These are phyloP conservation scores for Blepharisma stoltei DNA, from an alignment of 73 alveolate species.

Conservation along the genomic window DNA sequence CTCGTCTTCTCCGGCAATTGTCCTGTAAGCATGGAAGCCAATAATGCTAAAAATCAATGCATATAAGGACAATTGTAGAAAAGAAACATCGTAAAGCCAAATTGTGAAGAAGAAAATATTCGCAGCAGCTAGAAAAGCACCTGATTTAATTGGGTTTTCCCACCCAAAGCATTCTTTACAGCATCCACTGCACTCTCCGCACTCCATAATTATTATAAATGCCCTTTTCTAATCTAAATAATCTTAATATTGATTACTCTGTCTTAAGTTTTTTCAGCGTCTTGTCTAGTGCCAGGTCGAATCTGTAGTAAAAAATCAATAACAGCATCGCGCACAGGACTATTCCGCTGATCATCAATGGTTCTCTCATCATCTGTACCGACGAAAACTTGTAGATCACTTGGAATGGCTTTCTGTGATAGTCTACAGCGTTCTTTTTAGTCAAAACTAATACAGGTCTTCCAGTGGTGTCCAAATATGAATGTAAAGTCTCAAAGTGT, in stretches of 20 bases:
- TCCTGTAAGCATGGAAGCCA: too few relatives aligned
- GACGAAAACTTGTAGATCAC: constrained; percentile 34
- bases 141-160: too few relatives aligned
- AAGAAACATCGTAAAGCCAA: too few relatives aligned
- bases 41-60: too few relatives aligned
- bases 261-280: neutral
- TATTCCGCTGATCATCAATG: neutral
- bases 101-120: too few relatives aligned
- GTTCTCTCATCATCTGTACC: neutral
- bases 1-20: too few relatives aligned
- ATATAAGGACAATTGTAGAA: too few relatives aligned
- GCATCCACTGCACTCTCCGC: too few relatives aligned
- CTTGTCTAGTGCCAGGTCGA: neutral
- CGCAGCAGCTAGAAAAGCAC: too few relatives aligned
- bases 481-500: constrained; percentile 34
- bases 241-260: neutral
- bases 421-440: constrained; percentile 54
- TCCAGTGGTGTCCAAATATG: constrained; percentile 72
- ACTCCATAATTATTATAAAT: too few relatives aligned
- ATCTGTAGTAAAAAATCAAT: constrained; percentile 1
- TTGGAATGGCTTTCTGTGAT: constrained; percentile 55
- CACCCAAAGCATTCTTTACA: too few relatives aligned
- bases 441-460: constrained; percentile 65
- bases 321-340: neutral
- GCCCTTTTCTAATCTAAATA: too few relatives aligned